phyloP scores from a whole-genome alignment of 176 grass and related monocot genomes.

The Hordeum vulgare region MorexV3_pseudomolecules_assembly NC_058521.1:553528052-553528551 shows the following conservation, averaged over 20 bases:
- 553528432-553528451: conserved; percentile 70
- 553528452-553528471: conserved; percentile 60
- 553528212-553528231: conserved; percentile 22
- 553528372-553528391: conserved; percentile 80
- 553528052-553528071: conserved; percentile 45
- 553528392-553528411: conserved; percentile 62
- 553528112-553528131: conserved; percentile 97
- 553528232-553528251: not conserved
- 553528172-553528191: conserved; percentile 27
- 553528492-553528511: conserved; percentile 42
- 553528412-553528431: conserved; percentile 70
- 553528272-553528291: conserved; percentile 37
- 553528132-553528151: conserved; percentile 59
- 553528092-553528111: conserved; percentile 81
- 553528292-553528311: conserved; percentile 47
- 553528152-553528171: conserved; percentile 43
- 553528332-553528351: conserved; percentile 53
- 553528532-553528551: conserved; percentile 57
- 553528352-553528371: conserved; percentile 61
- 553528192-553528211: conserved; percentile 47
- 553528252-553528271: conserved; percentile 49
- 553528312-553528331: conserved; percentile 59
- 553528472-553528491: conserved; percentile 50
- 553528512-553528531: conserved; percentile 38
- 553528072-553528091: conserved; percentile 94